Percentiles rank a stretch among this genome's conserved stretches.
These are phyloP conservation scores for Alternaria ventricosa DNA, from an alignment of 2,329 filamentous ascomycete species.

Conservation along the genomic window DNA sequence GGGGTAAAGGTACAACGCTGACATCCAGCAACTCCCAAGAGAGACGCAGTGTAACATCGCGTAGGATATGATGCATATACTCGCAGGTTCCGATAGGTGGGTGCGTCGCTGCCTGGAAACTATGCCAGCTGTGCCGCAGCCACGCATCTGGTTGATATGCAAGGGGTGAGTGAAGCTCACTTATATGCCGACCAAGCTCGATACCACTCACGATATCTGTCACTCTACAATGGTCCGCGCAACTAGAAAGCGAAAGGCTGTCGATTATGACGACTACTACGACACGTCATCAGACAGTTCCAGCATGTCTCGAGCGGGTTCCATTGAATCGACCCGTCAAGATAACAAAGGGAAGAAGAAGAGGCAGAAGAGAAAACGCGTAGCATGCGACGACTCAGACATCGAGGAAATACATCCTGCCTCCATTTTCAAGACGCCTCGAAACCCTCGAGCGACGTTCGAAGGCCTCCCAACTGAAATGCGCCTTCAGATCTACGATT, in stretches of 20 bases:
- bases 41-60: neutral
- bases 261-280: neutral
- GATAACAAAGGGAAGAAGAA: neutral
- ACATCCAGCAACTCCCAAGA: neutral
- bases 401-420: neutral
- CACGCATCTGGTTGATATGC: conserved; percentile 6
- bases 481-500: neutral
- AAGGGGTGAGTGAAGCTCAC: neutral
- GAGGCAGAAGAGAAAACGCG: neutral
- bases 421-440: neutral
- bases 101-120: neutral
- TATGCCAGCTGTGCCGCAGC: neutral
- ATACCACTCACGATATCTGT: neutral
- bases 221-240: neutral
- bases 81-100: neutral
- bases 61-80: neutral
- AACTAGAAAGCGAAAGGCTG: neutral
- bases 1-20: neutral
- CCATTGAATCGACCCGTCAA: neutral
- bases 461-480: neutral
- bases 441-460: neutral
- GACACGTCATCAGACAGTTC: neutral
- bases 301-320: neutral
- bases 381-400: neutral
- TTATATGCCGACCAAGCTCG: neutral